Evolutionary conservation across 257 asterid genomes (phyloP), one percentile per base, ranked within the genome.

Genomic region (Solanum sejunctum): DNA sequence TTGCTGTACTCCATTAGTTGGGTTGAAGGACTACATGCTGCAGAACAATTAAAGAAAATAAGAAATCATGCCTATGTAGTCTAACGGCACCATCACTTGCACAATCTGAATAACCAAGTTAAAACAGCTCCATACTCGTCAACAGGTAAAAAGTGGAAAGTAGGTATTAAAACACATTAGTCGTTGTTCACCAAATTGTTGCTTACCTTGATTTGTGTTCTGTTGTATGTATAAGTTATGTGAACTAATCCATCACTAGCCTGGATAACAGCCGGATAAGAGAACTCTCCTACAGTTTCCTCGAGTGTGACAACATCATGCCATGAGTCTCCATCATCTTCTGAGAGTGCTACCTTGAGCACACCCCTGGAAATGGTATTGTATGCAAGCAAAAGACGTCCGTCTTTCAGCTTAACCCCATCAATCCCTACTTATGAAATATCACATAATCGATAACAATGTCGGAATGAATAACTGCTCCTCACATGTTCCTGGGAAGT

Each of bases 261-360:
- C 87, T 97, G 95, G 84, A 97, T 94, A 49, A 97, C 98, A 45
- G 99, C 99, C 3, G 98, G 99, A 90, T 97, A 95, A 45, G 99
- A 97, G 87, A 95, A 97, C 85, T 95, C 98, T 54, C 97, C 95
- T 2, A 7, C 47, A 5, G 90, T 92, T 32, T 94, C 93, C 85
- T 95, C 99, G n/a, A 97, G 91, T 0, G 95, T 92, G 70, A 79
- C 82, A 21, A 92, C 97, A 73, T 97, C 98, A 2, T 71, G 6
- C 99, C 99, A 97, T 0, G 96, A 91, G 86, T 93, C 97, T 71
- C 99, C 99, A 26, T 93, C 98, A 61, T 97, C 98, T 39, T 39
- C 63, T 16, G 99, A 97, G 69, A 97, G 84, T 3, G 92, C 97
- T 87, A 95, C 90, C 90, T 90, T 97, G 52, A 97, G 98, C 39